Base-by-base conservation (phyloP, 2,329 filamentous ascomycete species). In the Orbilia blumenaviensis region DNA sequence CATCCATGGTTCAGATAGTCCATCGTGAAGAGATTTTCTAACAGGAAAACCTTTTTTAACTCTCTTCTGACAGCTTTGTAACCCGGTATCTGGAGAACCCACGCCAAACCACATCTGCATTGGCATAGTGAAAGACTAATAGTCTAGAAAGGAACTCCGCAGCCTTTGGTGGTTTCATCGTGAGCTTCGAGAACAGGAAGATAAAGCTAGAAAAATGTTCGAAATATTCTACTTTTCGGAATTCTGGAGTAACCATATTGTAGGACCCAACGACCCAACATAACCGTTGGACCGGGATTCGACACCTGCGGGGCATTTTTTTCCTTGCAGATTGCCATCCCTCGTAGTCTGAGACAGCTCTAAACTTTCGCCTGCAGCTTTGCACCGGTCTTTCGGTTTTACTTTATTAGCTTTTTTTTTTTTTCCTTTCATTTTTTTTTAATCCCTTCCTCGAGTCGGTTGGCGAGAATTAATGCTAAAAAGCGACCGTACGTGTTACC, bases 301-400 rank as follows among this genome's bases (percentile, higher is more conserved):
- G 46, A 50, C 44, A 56, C 44, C 48, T 61, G 69, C 69, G 69
- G 61, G 69, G 42, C 41, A 21, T 74, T 74, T 69, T 54, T 38
- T 27, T 18, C 14, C 27, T 67, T 67, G 25, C 21, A 50, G 44
- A 42, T 16, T 48, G 18, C 27, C 12, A 56, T 56, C 50, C 8
- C 52, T 71, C 66, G 66, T 56, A 69, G 56, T 56, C 56, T 72
- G 67, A 72, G 67, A 72, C 60, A 66, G 44, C 41, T 48, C 46
- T 41, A 72, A 72, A 72, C 23, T 29, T 69, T 50, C 52, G 64
- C 18, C 16, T 66, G 48, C 48, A 63, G 62, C 44, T 50, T 9
- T 10, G 25, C n/a, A 9, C 29, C 29, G 16, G 14, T 46, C 16
- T 48, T 52, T 38, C 12, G 32, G 25, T 66, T 29, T 34, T 36